Base-by-base conservation (phyloP, 805 yeast genomes). In the Hanseniaspora meyeri region DNA sequence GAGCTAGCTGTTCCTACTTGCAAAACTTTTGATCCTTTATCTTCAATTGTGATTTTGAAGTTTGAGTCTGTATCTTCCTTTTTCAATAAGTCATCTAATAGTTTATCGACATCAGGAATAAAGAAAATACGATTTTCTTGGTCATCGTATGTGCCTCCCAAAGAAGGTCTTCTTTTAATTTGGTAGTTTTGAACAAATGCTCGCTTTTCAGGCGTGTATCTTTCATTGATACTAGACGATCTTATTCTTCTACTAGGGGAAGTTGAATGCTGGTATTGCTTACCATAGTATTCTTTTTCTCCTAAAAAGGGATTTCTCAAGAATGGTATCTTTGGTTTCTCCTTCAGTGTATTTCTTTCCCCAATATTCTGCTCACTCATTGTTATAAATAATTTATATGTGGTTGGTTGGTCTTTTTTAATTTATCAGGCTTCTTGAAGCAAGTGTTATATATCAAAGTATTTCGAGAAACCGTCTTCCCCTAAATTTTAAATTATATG, bases 51-150 rank as follows among this genome's bases (percentile, higher is more conserved):
- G 65, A 86, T 89, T 68, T 90, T 96, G 66, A 70, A 82, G 66
- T 90, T 83, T 54, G 76, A 74, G 69, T 90, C 95, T 2, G 96
- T 88, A 66, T 89, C 96, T 66, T 89, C 96, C 61, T 77, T 80
- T 34, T 74, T 77, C 57, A 89, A 72, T 46, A 90, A 73, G 60
- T 85, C 83, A 9, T 77, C 71, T 52, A 89, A 72, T 1, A 96
- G 87, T 36, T 76, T 68, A 62, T 87, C 85, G 29, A 90, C 86
- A 66, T 88, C 85, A 60, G 78, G 75, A 59, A 89, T 85, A 64
- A 83, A 80, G 65, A 85, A 87, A 63, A 65, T 57, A 49, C 73
- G 65, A 27, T 69, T 72, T 51, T 66, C 63, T 43, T 71, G 70
- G 7, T 67, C 62, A 46, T 67, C 48, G 14, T 67, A 69, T 0